Evolutionary conservation across 257 asterid genomes (phyloP), one percentile per base, ranked within the genome.

Genomic region (Nicotiana noctiflora): DNA sequence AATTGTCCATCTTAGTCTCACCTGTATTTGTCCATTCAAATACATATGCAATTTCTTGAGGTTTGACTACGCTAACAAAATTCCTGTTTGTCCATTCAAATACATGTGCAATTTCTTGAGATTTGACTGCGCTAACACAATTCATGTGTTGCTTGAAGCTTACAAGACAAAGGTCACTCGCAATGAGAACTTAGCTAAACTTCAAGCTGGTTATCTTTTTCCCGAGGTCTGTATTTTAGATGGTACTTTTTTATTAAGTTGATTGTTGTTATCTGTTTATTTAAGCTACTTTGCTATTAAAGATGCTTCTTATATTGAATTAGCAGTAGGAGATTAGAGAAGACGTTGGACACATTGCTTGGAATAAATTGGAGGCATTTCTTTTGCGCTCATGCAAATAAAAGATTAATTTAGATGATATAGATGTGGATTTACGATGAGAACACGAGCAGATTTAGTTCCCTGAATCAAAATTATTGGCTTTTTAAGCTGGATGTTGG

Each of bases 181-280:
- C 74, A 96, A 94, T 80, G 95, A 88, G 75, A 96, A 96, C 88
- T 57, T 94, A 84, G 94, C 92, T 25, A 96, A 94, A 70, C 98
- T 96, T 84, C 98, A 96, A 89, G 98, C 98, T 84, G 99, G 99
- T 79, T 96, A 94, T 80, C 94, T 96, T 80, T 96, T 96, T 84
- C 99, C 99, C 0, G 98, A 96, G 97, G 99, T 95, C 21, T 55
- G 85, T 81, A 65, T 56, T 23, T 62, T 0, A 32, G 21, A 53
- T 55, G 57, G 77, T 59, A 11, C 81, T n/a, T 59, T 79, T 5
- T 62, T 70, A 75, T 76, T 67, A 56, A 78, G 66, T 79, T 67
- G 51, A 49, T 29, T 68, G 40, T 18, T 79, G 61, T 64, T 25
- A 64, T 79, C n/a, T 46, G 60, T 65, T 34, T 79, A 12, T 81